Evolutionary conservation across 2,329 filamentous ascomycete genomes (phyloP), one percentile per base, ranked within the genome.

Genomic region (Cladophialophora chaetospira): DNA sequence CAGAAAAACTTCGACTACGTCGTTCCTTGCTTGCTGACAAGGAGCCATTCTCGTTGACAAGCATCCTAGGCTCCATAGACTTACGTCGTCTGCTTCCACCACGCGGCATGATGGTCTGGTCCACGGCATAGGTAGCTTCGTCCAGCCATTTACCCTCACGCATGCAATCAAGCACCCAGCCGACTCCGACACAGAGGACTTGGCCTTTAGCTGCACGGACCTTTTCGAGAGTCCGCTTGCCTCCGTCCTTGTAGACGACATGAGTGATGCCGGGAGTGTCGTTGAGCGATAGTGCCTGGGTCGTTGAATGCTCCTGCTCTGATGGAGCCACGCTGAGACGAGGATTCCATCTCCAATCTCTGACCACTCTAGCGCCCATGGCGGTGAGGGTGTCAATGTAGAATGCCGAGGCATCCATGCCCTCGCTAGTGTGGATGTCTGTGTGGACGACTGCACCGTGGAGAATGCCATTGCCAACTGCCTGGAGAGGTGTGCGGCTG

Each of bases 181-280:
- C 86, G 44, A 95, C 88, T 47, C 91, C 91, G 53, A 96, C 90
- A 73, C 91, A 95, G 65, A 89, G 86, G 33, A 96, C 88, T 26
- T 89, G 78, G 4, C 89, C 89, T 11, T 82, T 80, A 35, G 83
- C 86, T 65, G 87, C 82, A 55, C 85, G 80, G 5, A 93, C 87
- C 73, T 91, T 95, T 69, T 95, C 87, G 63, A 96, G 73, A 0
- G 91, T 96, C 23, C 87, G 80, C 67, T 87, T 86, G 38, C 86
- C 86, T 43, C 91, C 91, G 68, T 96, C 91, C 71, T 96, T 96
- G 78, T 86, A 96, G 5, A 96, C 84, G 5, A 96, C 88, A 68
- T 96, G 91, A 0, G 91, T 96, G 66, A 96, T 89, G 4, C 87
- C 88, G 57, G 90, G 77, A 69, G 85, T 88, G 51, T 63, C 64